phyloP scores from a whole-genome alignment of 306 rosid genomes.

The Benincasa hispida region DNA sequence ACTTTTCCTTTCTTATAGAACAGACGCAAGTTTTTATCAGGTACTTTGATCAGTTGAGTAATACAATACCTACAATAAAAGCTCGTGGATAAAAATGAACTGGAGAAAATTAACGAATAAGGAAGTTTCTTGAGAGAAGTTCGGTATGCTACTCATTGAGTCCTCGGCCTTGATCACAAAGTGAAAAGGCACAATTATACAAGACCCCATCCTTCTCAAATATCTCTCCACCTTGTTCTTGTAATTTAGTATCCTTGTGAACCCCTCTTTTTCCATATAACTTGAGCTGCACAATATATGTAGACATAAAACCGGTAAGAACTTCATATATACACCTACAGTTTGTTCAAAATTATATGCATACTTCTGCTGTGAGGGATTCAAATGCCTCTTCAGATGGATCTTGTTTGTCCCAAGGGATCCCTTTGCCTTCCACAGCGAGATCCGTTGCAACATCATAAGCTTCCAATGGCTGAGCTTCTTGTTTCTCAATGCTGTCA shows the following conservation, averaged over 20 bases:
- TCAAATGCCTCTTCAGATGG: conserved; percentile 70
- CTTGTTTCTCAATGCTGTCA: conserved; percentile 69
- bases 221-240: conserved; percentile 55
- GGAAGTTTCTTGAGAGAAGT: background rate
- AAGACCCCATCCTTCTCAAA: conserved; percentile 52
- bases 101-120: background rate
- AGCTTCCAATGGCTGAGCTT: conserved; percentile 64
- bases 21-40: conserved; percentile 39
- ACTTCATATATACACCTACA: background rate
- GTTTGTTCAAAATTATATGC: background rate
- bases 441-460: conserved; percentile 70
- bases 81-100: conserved; percentile 4
- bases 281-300: conserved; percentile 43
- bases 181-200: conserved; percentile 70
- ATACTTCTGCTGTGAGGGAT: conserved; percentile 57
- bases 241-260: conserved; percentile 55
- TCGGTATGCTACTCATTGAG: conserved; percentile 46
- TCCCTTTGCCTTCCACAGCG: conserved; percentile 54
- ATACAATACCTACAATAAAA: conserved; percentile 49
- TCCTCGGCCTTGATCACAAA: conserved; percentile 60
- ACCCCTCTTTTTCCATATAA: conserved; percentile 75
- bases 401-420: conserved; percentile 75
- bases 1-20: conserved; percentile 69
- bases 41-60: conserved; percentile 54
- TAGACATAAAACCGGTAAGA: background rate